Conservation (phyloP, 2,329 filamentous ascomycete species). For the Ploettnerulaceae sp. region DNA sequence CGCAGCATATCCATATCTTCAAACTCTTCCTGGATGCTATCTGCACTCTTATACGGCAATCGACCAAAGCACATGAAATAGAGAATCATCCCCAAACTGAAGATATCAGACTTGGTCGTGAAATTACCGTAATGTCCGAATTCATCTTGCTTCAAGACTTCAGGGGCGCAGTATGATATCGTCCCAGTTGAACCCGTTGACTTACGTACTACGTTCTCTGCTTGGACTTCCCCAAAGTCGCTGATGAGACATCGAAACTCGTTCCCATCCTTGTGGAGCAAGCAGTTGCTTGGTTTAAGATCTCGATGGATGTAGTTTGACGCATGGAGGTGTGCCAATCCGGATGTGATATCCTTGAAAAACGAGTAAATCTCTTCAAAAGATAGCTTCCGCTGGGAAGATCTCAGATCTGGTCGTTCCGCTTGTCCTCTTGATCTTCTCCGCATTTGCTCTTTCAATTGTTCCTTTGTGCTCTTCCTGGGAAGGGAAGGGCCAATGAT, state of each 20-base stretch:
- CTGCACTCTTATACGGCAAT: constrained; percentile 79
- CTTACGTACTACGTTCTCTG: constrained; percentile 72
- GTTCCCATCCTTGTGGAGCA: constrained; percentile 70
- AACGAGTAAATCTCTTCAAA: constrained; percentile 96
- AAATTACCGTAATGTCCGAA: constrained; percentile 83
- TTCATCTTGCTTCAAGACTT: constrained; percentile 70
- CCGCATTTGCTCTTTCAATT: constrained; percentile 82
- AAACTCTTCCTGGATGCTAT: constrained; percentile 81
- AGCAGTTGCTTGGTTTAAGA: constrained; percentile 91
- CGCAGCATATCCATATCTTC: constrained; percentile 85
- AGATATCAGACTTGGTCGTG: constrained; percentile 96
- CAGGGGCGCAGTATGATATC: constrained; percentile 94
- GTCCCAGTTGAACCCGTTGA: constrained; percentile 93
- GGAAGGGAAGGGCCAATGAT: constrained; percentile 65
- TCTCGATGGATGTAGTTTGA: constrained; percentile 96
- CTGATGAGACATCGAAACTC: constrained; percentile 82
- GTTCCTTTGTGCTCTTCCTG: constrained; percentile 65
- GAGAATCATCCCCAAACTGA: constrained; percentile 95
- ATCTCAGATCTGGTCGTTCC: constrained; percentile 45
- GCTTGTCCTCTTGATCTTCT: constrained; percentile 73
- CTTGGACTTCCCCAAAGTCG: constrained; percentile 95
- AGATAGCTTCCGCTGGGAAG: constrained; percentile 40
- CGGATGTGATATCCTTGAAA: constrained; percentile 92
- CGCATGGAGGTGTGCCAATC: constrained; percentile 80
- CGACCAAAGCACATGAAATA: constrained; percentile 96